Base-by-base conservation (phyloP, 2,329 filamentous ascomycete species). In the Aspergillus piperis region DNA sequence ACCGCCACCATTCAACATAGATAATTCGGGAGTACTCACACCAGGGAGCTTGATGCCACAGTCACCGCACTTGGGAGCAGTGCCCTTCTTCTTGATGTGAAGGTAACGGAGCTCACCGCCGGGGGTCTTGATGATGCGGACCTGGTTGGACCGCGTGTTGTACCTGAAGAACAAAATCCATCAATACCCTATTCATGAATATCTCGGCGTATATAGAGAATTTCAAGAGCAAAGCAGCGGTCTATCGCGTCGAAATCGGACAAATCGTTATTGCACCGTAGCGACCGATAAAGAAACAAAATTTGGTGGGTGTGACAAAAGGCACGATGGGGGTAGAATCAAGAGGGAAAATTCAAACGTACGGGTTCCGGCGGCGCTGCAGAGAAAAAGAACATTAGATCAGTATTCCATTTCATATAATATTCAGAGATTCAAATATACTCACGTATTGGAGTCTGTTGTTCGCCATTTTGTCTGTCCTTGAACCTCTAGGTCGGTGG, bases 1-100 rank as follows among this genome's bases (percentile, higher is more conserved):
- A 36, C 32, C 32, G 11, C 47, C 48, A 51, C 48, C 44, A 41
- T 21, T 51, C 30, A 63, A 63, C 62, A 62, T 64, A 51, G 59
- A 59, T 61, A 55, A 62, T 19, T 62, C 58, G 69, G 71, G 68
- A 68, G 60, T 67, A 96, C 92, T 90, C 91, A 99, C 93, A 82
- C 95, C 95, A 79, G 92, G 88, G 77, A 99, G 90, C 86, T 98
- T 98, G 85, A 88, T 88, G 78, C 95, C 95, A 80, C 96, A 99
- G 87, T 99, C 95, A 87, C 96, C 91, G 81, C 95, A 99, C 88
- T 99, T 99, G 79, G 95, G 95, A 69, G 93, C 90, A 80, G 92
- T 96, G 75, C 93, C 95, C 81, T 89, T 91, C 92, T 99, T 99
- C 91, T 98, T 98, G 86, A 97, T 93, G 90, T 99, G 94, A 75